phyloP scores from a whole-genome alignment of 192 early-diverging fungal genomes.

The Entomortierella chlamydospora region DNA sequence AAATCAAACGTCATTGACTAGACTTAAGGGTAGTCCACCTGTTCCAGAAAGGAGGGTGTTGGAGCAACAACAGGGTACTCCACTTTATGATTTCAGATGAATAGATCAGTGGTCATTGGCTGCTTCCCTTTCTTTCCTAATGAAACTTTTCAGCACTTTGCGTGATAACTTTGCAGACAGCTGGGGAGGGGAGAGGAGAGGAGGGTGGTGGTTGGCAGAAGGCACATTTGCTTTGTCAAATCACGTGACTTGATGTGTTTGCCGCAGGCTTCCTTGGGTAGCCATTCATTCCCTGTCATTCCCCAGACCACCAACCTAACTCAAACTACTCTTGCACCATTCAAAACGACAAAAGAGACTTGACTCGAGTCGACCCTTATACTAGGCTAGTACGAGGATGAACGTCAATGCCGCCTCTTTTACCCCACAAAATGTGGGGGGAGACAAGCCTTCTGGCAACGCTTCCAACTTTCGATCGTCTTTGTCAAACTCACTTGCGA shows the following conservation, averaged over 20 bases:
- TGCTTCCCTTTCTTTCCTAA: no score
- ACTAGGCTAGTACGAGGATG: conserved; percentile 19
- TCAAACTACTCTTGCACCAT: neutral
- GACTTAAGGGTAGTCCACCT: neutral
- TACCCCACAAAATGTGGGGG: conserved; percentile 27
- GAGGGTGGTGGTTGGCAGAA: no score
- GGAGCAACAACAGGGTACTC: neutral
- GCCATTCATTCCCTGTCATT: neutral
- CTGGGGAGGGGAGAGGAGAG: no score
- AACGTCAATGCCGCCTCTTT: conserved; percentile 51
- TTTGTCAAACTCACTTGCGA: conserved; percentile 15
- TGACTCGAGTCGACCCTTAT: neutral
- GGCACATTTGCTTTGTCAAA: neutral
- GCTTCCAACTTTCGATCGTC: conserved; percentile 35
- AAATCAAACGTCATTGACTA: conserved; percentile 2
- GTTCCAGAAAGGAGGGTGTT: no score
- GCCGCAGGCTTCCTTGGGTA: no score
- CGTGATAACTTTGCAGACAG: no score
- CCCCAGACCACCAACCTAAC: neutral
- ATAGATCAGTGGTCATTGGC: no score
- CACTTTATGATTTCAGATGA: no score
- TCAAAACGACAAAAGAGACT: neutral
- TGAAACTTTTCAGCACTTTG: no score
- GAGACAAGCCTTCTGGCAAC: conserved; percentile 41
- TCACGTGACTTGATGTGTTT: neutral